These are phyloP conservation scores for Panicum miliaceum DNA, from an alignment of 176 grass and related monocot genomes.

Conservation along the genomic window DNA sequence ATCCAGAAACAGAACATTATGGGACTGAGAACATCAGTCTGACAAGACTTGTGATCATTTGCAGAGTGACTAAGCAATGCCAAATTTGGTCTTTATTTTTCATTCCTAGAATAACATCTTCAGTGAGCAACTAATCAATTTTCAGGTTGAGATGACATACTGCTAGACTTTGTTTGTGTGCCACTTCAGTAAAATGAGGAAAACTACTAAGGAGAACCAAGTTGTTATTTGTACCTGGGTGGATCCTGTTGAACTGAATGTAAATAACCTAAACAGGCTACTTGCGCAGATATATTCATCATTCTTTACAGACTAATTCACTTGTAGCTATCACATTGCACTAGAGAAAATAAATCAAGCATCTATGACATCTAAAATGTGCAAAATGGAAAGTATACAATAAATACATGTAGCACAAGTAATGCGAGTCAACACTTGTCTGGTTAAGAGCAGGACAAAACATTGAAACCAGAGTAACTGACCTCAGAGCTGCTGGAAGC, in stretches of 20 bases:
- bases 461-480: constrained; percentile 33
- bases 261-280: neutral
- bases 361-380: neutral
- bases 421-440: constrained; percentile 6
- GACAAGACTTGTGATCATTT: neutral
- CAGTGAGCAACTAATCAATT: constrained; percentile 10
- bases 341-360: neutral
- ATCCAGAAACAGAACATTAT: constrained; percentile 21
- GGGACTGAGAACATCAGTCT: neutral
- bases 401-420: neutral
- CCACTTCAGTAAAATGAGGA: neutral
- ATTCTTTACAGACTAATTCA: neutral
- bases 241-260: neutral
- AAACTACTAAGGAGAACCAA: neutral
- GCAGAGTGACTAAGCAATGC: neutral
- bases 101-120: constrained; percentile 11
- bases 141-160: neutral
- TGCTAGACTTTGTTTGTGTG: neutral
- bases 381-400: neutral
- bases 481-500: constrained; percentile 44
- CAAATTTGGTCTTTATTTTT: constrained; percentile 2
- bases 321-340: neutral
- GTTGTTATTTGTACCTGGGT: neutral
- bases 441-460: neutral
- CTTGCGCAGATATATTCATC: neutral